Evolutionary conservation across 345 rosid genomes (phyloP).

Genomic region (Lenwebbia sp.): DNA sequence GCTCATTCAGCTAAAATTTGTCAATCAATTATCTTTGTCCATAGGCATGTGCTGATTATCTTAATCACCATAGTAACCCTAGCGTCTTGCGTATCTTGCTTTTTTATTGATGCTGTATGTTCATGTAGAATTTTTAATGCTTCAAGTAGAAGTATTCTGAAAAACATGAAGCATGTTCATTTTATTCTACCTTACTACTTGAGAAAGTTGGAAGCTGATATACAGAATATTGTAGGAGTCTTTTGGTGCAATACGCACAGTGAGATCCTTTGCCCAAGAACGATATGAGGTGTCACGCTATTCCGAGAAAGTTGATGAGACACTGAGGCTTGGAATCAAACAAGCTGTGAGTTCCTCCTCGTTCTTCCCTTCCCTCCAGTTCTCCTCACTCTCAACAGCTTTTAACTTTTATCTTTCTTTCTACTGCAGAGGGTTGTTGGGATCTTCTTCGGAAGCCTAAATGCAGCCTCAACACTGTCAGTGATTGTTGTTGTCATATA

Average conservation of each 20-base stretch:
- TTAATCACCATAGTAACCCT: not conserved
- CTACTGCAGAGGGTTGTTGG: slow-evolving; percentile 42
- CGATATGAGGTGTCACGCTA: slow-evolving; percentile 48
- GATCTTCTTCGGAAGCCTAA: slow-evolving; percentile 73
- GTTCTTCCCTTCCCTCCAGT: not conserved
- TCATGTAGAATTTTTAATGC: not conserved
- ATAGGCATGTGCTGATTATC: not conserved
- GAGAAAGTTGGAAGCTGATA: not conserved
- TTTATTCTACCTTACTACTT: not conserved
- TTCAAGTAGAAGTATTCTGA: not conserved
- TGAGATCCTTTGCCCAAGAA: slow-evolving; percentile 94
- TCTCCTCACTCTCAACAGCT: not conserved
- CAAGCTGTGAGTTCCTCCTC: slow-evolving; percentile 61
- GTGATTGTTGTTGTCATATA: slow-evolving; percentile 75
- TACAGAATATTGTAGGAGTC: slow-evolving; percentile 51
- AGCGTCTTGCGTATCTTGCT: not conserved
- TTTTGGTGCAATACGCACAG: slow-evolving; percentile 90
- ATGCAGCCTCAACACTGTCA: slow-evolving; percentile 79
- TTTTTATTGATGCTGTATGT: not conserved
- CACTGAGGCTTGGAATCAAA: slow-evolving; percentile 70
- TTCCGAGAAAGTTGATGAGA: slow-evolving; percentile 79
- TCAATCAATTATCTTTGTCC: not conserved
- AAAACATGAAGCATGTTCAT: not conserved
- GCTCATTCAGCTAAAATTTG: not conserved
- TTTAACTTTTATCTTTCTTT: not conserved